Percentiles rank a stretch among this genome's conserved stretches.
Conservation (phyloP, 129 eudicot genomes). For the Smallanthus sonchifolius region DNA sequence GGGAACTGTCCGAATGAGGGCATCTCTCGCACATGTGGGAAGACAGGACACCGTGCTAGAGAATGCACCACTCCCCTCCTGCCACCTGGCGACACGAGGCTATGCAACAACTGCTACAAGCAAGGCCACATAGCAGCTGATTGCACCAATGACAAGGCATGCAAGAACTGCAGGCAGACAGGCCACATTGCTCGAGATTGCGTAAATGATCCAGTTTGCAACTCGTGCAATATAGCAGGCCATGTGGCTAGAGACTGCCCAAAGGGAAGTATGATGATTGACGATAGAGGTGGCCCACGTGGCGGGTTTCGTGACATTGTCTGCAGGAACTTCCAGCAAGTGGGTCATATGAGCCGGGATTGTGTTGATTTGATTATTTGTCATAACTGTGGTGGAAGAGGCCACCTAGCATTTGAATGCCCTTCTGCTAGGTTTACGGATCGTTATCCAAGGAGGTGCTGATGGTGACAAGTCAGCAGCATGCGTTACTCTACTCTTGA, state of each 20-base stretch:
- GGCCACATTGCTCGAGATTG: constrained; percentile 96
- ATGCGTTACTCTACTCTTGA: neutral
- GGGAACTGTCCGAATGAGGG: constrained; percentile 89
- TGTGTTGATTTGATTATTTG: constrained; percentile 72
- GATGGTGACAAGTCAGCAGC: constrained; percentile 13
- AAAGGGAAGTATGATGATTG: constrained; percentile 41
- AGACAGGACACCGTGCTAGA: constrained; percentile 84
- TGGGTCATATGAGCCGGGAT: constrained; percentile 95
- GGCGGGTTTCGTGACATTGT: constrained; percentile 53
- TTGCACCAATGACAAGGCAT: constrained; percentile 92
- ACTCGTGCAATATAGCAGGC: constrained; percentile 73
- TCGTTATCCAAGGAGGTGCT: constrained; percentile 81
- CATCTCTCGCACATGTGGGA: constrained; percentile 94
- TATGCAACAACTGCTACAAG: constrained; percentile 94
- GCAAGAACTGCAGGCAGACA: constrained; percentile 90
- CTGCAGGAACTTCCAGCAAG: constrained; percentile 79
- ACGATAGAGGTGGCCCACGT: constrained; percentile 30
- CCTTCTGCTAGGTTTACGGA: constrained; percentile 84
- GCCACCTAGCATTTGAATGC: constrained; percentile 85
- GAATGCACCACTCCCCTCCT: constrained; percentile 65
- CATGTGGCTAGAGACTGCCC: constrained; percentile 88
- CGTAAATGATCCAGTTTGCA: constrained; percentile 86
- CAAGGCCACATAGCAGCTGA: constrained; percentile 89
- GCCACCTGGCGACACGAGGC: constrained; percentile 82
- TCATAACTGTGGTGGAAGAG: constrained; percentile 96